Percentiles rank a stretch among this genome's conserved stretches.
These are phyloP conservation scores for Trichocladium uniseriatum DNA, from an alignment of 495 filamentous ascomycete genomes.

Conservation along the genomic window DNA sequence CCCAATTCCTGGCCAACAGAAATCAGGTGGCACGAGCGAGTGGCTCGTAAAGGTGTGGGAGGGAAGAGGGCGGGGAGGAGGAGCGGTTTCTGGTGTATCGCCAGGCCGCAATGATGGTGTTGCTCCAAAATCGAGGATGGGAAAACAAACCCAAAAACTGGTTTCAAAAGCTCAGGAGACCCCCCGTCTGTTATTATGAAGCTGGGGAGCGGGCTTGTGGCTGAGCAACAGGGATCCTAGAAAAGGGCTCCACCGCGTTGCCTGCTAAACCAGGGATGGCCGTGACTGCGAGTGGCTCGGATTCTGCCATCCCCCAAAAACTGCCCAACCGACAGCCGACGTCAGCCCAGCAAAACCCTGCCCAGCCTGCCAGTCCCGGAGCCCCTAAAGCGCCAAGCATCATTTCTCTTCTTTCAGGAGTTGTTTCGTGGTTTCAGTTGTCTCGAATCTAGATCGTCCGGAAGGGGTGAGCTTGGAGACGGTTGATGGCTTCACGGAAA, in stretches of 20 bases:
- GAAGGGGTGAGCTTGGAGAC: too few relatives aligned
- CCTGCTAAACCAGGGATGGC: constrained; percentile 17
- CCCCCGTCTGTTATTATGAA: constrained; percentile 14
- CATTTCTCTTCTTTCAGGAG: constrained; percentile 7
- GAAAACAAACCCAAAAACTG: constrained; percentile 17
- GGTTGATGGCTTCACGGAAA: too few relatives aligned
- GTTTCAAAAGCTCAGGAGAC: constrained; percentile 22
- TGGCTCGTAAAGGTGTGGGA: not conserved
- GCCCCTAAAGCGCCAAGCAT: not conserved
- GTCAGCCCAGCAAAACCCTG: not conserved
- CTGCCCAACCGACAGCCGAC: not conserved
- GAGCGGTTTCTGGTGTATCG: not conserved
- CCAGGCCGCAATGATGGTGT: constrained; percentile 3
- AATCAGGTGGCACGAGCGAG: constrained; percentile 2
- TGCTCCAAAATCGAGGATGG: constrained; percentile 9
- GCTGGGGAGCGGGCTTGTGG: constrained; percentile 17
- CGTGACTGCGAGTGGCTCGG: constrained; percentile 16
- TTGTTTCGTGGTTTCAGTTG: constrained; percentile 9
- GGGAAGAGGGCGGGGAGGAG: not conserved
- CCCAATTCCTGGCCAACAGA: constrained; percentile 10
- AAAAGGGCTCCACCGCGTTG: constrained; percentile 6
- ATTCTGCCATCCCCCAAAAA: not conserved
- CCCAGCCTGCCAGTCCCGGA: not conserved
- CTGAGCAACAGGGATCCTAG: constrained; percentile 18
- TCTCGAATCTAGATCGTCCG: too few relatives aligned